Base-by-base conservation (phyloP, 1,139 yeast species). In the Nadsonia starkeyi-henricii region DNA sequence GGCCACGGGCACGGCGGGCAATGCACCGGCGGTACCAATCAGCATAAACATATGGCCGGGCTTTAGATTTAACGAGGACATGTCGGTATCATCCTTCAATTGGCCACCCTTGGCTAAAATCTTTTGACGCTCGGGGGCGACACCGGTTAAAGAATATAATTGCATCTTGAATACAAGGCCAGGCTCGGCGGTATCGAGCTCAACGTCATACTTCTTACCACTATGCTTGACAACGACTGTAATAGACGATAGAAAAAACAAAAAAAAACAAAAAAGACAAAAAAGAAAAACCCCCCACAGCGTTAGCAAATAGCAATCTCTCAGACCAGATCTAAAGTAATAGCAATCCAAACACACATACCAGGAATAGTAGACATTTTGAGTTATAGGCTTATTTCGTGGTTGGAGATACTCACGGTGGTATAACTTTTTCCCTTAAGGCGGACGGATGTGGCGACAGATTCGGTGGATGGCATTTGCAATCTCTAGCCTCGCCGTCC, bases 51-150 rank as follows among this genome's bases (percentile, higher is more conserved):
- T 74, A 56, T 81, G 85, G 45, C 76, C 77, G 18, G 75, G 70
- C 59, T 82, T 84, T 55, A 88, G 68, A 28, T 73, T 72, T 51
- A 83, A 70, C 7, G 68, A 57, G 17, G 67, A 63, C 51, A 80
- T 63, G 45, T 70, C 70, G 13, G 73, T 72, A 52, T 81, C 86
- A 64, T 86, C 93, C 53, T 74, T 73, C 57, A 91, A 68, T 63
- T 88, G 93, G 39, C 96, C 96, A 8, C 94, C 93, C 67, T 85
- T 89, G 50, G 86, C 77, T 62, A 93, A 74, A 52, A 88, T 81
- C 69, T 89, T 89, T 66, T 91, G 98, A 58, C 96, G 79, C 50
- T 79, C 84, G 2, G 80, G 77, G 18, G 96, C 95, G 50, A 91
- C 88, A 50, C 79, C 79, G 1, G 97, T 91, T 53, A 77, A 64